Evolutionary conservation across 495 filamentous ascomycete genomes (phyloP).

Genomic region (Saxispiralis lemnorum): DNA sequence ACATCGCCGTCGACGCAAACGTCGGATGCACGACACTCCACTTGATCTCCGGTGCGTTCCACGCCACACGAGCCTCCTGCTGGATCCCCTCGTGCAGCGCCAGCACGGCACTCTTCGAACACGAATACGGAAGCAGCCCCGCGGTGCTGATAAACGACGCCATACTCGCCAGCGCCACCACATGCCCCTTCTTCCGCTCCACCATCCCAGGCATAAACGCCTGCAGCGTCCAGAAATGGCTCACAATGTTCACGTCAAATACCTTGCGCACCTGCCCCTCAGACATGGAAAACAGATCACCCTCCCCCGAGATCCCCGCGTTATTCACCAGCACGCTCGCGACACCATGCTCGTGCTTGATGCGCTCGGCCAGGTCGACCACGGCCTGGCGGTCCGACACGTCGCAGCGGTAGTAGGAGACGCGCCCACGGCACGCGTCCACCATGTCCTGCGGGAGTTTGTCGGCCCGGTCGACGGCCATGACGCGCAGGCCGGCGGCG

Average conservation of each 20-base stretch:
- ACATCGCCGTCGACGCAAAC: conserved; percentile 19
- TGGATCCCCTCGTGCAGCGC: conserved; percentile 33
- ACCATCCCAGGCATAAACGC: conserved; percentile 48
- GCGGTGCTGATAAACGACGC: conserved; percentile 34
- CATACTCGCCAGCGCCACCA: conserved; percentile 39
- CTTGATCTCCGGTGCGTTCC: conserved; percentile 20
- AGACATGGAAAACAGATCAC: conserved; percentile 31
- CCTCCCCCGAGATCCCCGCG: conserved; percentile 34
- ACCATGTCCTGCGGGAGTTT: conserved; percentile 14
- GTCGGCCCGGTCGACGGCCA: conserved; percentile 35
- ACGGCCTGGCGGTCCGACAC: conserved; percentile 34
- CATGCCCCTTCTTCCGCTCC: conserved; percentile 39
- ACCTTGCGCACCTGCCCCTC: conserved; percentile 31
- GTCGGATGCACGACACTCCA: conserved; percentile 24
- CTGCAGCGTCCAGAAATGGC: conserved; percentile 39
- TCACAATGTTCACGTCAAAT: conserved; percentile 43
- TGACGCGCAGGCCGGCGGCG: conserved; percentile 30
- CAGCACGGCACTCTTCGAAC: conserved; percentile 38
- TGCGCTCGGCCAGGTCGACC: conserved; percentile 26
- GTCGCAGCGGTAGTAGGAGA: conserved; percentile 31
- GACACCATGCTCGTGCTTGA: conserved; percentile 31
- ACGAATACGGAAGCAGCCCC: conserved; percentile 36
- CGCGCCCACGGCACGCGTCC: neutral
- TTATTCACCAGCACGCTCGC: conserved; percentile 45
- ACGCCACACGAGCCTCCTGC: conserved; percentile 21